phyloP scores from a whole-genome alignment of 768 basidiomycete species.

The Tricholoma hemisulphureum region DNA sequence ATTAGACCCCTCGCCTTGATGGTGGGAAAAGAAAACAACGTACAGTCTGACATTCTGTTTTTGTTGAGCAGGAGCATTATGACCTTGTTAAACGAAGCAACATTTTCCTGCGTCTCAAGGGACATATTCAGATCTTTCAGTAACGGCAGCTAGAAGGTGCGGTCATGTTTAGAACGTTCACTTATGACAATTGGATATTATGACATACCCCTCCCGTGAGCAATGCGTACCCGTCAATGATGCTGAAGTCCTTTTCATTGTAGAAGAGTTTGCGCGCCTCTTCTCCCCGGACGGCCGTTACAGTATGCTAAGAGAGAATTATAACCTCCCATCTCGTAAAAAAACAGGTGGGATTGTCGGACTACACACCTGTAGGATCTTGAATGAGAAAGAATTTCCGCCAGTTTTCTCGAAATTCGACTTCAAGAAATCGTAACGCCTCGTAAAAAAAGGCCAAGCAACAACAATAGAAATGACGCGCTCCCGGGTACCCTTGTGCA shows the following conservation, averaged over 20 bases:
- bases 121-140: conserved; percentile 25
- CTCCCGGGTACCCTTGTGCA: neutral
- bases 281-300: conserved; percentile 32
- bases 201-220: conserved; percentile 30
- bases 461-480: neutral
- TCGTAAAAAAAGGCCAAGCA: conserved; percentile 4
- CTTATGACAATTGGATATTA: neutral
- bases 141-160: conserved; percentile 13
- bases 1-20: too few species aligned
- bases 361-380: neutral
- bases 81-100: conserved; percentile 22
- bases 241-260: conserved; percentile 25
- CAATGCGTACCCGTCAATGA: conserved; percentile 34
- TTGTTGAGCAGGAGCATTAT: conserved; percentile 12
- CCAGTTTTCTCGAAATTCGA: conserved; percentile 1
- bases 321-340: neutral
- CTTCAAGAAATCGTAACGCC: conserved; percentile 2
- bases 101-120: conserved; percentile 11
- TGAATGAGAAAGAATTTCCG: neutral
- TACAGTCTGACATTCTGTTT: conserved; percentile 13
- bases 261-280: conserved; percentile 33
- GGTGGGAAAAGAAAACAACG: neutral
- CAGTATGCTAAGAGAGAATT: conserved; percentile 7
- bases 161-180: neutral
- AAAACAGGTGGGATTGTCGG: neutral